A percentile compares a stretch with the other conserved stretches of the same genome.
phyloP scores from a whole-genome alignment of 495 filamentous ascomycete species.

The Neurospora sp. region DNA sequence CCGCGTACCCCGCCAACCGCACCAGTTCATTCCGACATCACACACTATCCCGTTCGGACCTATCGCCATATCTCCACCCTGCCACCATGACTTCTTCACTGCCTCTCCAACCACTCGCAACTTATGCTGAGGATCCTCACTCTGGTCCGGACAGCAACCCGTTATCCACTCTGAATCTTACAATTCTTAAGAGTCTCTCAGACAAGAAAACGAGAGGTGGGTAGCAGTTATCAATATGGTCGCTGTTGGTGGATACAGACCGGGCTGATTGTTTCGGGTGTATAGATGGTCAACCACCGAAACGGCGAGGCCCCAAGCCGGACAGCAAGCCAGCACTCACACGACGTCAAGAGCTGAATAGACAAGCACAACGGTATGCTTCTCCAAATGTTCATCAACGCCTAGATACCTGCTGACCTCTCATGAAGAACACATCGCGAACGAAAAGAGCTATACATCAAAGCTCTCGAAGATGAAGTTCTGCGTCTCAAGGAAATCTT shows the following conservation, averaged over 20 bases:
- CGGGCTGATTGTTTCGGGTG: background rate
- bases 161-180: slow-evolving; percentile 42
- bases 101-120: slow-evolving; percentile 24
- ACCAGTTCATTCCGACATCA: background rate
- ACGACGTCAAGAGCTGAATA: slow-evolving; percentile 86
- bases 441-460: slow-evolving; percentile 92
- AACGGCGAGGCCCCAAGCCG: slow-evolving; percentile 88
- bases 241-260: background rate
- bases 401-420: background rate
- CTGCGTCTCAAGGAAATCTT: slow-evolving; percentile 58
- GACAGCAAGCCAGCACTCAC: slow-evolving; percentile 93
- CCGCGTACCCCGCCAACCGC: slow-evolving; percentile 25
- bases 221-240: slow-evolving; percentile 18
- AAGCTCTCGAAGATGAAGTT: slow-evolving; percentile 83
- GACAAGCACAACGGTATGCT: slow-evolving; percentile 84
- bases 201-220: slow-evolving; percentile 53
- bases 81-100: slow-evolving; percentile 33
- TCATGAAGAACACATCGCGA: slow-evolving; percentile 74
- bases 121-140: slow-evolving; percentile 20
- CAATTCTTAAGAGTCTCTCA: slow-evolving; percentile 49
- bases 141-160: slow-evolving; percentile 37
- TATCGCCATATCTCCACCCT: slow-evolving; percentile 8
- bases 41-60: background rate
- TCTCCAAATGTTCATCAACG: background rate
- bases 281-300: slow-evolving; percentile 74